phyloP scores from a whole-genome alignment of 2,329 filamentous ascomycete species.

The Gaeumannomyces sp. region DNA sequence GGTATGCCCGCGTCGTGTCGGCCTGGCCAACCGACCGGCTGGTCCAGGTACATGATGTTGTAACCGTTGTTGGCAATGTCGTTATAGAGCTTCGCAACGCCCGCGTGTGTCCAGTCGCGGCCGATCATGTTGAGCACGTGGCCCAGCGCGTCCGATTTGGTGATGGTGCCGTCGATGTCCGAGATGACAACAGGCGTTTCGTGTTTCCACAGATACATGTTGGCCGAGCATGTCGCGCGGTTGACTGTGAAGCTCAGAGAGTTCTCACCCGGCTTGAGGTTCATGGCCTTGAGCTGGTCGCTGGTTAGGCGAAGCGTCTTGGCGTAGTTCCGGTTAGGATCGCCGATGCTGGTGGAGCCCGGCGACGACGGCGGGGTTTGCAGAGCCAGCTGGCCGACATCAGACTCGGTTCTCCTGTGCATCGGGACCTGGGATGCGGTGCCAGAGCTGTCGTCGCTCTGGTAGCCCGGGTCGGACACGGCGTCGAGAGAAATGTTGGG shows the following conservation, averaged over 20 bases:
- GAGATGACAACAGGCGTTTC: slow-evolving; percentile 94
- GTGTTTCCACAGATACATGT: slow-evolving; percentile 90
- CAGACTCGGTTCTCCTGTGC: slow-evolving; percentile 63
- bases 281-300: slow-evolving; percentile 82
- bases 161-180: slow-evolving; percentile 98
- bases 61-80: slow-evolving; percentile 95
- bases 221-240: slow-evolving; percentile 81
- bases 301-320: slow-evolving; percentile 94
- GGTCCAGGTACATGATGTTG: slow-evolving; percentile 97
- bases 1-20: slow-evolving; percentile 81
- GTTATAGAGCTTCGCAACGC: slow-evolving; percentile 93
- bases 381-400: slow-evolving; percentile 46
- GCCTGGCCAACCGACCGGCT: slow-evolving; percentile 90
- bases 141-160: slow-evolving; percentile 90
- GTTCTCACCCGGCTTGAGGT: slow-evolving; percentile 81
- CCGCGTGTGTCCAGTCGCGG: slow-evolving; percentile 94
- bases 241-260: slow-evolving; percentile 96
- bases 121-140: slow-evolving; percentile 96
- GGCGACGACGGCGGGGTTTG: slow-evolving; percentile 67
- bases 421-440: slow-evolving; percentile 40
- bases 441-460: slow-evolving; percentile 74
- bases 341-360: slow-evolving; percentile 51
- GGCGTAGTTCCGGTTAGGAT: slow-evolving; percentile 82
- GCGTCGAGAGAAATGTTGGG: slow-evolving; percentile 65
- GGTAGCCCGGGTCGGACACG: slow-evolving; percentile 87